Evolutionary conservation across 495 filamentous ascomycete species (phyloP), one percentile per base, ranked within the genome.

Genomic region (Neurospora sp.): DNA sequence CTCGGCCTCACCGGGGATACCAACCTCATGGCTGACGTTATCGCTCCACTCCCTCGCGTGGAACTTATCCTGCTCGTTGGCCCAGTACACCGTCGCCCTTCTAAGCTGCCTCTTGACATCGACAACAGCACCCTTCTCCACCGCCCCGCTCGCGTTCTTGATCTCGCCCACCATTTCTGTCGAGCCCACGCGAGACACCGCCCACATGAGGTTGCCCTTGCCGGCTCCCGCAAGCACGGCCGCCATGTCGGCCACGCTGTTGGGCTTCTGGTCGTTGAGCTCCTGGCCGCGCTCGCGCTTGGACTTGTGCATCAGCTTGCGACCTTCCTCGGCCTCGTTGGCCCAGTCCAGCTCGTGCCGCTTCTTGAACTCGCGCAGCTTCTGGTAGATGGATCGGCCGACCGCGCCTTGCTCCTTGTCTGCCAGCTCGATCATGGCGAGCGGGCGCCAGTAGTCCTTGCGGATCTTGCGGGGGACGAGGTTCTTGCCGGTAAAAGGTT

Each of bases 401-500:
- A 93, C 82, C 5, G 73, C 74, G 54, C 81, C 81, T 44, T 85
- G 77, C 48, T 85, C 81, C 39, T 85, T 81, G 8, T 20, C 70
- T 35, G 89, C 87, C 81, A 98, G 93, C 77, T 89, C 83, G 48
- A 97, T 89, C 48, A 90, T 86, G 73, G 89, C 93, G 78, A 96
- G 86, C 0, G 93, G 92, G n/a, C 82, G 82, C 96, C 96, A 99
- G 81, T 94, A 88, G 81, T 99, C 96, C 83, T 93, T 94, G 74
- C 96, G 93, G 62, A 98, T 82, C 70, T 87, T 85, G 71, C 89
- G 80, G 5, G 94, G 94, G 41, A 91, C 86, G 74, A 92, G 91
- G 78, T 99, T 96, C 83, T 97, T 97, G 85, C 94, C 96, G 70
- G 93, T 90, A 86, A 89, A 97, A 76, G 93, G 85, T 74, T 97